phyloP scores from a whole-genome alignment of 1,284 basidiomycete genomes.

The Mycena sp. region DNA sequence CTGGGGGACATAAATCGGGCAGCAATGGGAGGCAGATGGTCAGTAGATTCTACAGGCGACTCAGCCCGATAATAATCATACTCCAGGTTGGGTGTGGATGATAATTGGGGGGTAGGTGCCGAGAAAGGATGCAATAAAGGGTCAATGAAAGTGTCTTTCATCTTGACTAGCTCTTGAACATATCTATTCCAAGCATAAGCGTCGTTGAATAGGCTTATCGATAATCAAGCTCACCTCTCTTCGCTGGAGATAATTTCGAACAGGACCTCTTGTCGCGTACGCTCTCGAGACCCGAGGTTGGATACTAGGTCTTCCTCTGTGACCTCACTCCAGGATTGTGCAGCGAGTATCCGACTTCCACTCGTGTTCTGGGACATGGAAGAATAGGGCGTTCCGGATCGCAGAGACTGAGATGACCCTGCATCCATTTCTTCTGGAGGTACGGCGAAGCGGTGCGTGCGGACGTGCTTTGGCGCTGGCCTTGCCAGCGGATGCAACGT shows the following conservation, averaged over 20 bases:
- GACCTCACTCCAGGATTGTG: slow-evolving; percentile 94
- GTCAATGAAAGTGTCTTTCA: slow-evolving; percentile 94
- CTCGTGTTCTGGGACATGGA: slow-evolving; percentile 72
- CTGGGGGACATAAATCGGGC: slow-evolving; percentile 88
- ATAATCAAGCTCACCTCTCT: slow-evolving; percentile 79
- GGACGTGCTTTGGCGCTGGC: slow-evolving; percentile 59
- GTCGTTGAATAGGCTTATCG: not conserved
- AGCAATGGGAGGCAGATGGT: slow-evolving; percentile 88
- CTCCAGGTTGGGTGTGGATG: slow-evolving; percentile 66
- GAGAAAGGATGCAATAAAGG: slow-evolving; percentile 88
- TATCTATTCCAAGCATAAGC: slow-evolving; percentile 65
- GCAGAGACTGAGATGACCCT: slow-evolving; percentile 70
- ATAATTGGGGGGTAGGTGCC: slow-evolving; percentile 52
- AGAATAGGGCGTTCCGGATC: slow-evolving; percentile 83
- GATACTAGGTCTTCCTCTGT: slow-evolving; percentile 95
- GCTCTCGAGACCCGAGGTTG: slow-evolving; percentile 91
- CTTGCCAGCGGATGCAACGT: slow-evolving; percentile 49
- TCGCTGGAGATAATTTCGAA: slow-evolving; percentile 99
- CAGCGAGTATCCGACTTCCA: slow-evolving; percentile 79
- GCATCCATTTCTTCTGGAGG: slow-evolving; percentile 59
- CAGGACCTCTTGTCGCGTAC: slow-evolving; percentile 95
- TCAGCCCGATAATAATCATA: slow-evolving; percentile 74
- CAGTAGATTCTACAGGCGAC: slow-evolving; percentile 72
- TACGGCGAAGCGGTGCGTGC: slow-evolving; percentile 74
- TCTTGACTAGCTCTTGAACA: slow-evolving; percentile 87